Conservation (phyloP, 75 land plant species). For the Cryptomeria japonica region DNA sequence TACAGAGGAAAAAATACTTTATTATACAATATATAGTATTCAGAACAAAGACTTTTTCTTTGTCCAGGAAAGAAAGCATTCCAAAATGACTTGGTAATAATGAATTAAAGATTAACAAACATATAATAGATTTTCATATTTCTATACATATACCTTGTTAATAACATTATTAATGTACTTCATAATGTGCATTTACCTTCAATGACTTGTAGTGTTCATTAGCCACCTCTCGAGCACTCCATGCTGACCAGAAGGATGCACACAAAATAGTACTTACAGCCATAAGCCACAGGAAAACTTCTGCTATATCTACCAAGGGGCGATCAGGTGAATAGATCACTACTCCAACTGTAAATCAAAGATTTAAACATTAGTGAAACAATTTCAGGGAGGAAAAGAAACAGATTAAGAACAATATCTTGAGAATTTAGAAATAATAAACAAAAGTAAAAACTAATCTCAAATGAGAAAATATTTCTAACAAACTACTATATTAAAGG, state of each 20-base stretch:
- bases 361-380: not conserved
- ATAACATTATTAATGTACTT: not conserved
- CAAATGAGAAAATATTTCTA: not conserved
- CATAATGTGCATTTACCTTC: slow-evolving; percentile 39
- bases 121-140: not conserved
- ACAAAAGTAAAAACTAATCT: not conserved
- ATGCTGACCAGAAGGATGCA: slow-evolving; percentile 96
- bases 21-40: not conserved
- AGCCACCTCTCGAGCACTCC: slow-evolving; percentile 73
- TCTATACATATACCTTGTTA: not conserved
- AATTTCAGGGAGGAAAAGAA: not conserved
- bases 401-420: not conserved
- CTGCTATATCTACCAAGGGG: slow-evolving; percentile 81
- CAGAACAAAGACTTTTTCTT: not conserved
- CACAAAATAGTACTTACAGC: slow-evolving; percentile 87
- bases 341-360: slow-evolving; percentile 60
- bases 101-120: not conserved
- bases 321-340: slow-evolving; percentile 82
- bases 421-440: not conserved
- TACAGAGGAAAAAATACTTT: not conserved
- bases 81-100: not conserved
- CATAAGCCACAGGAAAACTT: slow-evolving; percentile 94
- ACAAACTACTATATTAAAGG: not conserved
- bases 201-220: slow-evolving; percentile 64
- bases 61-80: not conserved